phyloP scores from a whole-genome alignment of 495 filamentous ascomycete genomes.

The Penicilliopsis zonata region DNA sequence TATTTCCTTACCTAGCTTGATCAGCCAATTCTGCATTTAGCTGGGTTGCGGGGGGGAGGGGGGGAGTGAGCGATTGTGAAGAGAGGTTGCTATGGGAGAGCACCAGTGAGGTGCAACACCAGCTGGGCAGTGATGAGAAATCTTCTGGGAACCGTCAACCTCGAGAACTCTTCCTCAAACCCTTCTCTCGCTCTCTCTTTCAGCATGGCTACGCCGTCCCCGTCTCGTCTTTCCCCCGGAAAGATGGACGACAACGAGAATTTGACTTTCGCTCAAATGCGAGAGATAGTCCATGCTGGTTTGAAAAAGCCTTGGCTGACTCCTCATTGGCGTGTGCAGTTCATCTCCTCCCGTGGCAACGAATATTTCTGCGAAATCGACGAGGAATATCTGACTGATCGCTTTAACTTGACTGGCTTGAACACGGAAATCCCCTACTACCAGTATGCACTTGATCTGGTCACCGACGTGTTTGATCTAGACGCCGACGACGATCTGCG shows the following conservation, averaged over 20 bases:
- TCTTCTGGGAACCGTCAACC: too few relatives aligned
- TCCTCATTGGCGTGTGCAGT: conserved; percentile 40
- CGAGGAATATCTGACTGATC: conserved; percentile 95
- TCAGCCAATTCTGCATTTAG: too few relatives aligned
- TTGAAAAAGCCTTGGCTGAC: neutral
- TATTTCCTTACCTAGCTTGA: too few relatives aligned
- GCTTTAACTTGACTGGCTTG: conserved; percentile 95
- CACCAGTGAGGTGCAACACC: too few relatives aligned
- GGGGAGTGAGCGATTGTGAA: neutral
- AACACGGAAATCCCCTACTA: conserved; percentile 98
- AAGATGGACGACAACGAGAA: too few relatives aligned
- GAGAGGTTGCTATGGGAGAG: neutral
- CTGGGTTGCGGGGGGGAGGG: neutral
- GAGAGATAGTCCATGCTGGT: too few relatives aligned
- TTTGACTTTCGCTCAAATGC: neutral
- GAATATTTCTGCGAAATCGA: conserved; percentile 99
- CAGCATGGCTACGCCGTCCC: neutral
- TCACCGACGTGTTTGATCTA: conserved; percentile 98
- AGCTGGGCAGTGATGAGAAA: too few relatives aligned
- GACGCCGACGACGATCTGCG: conserved; percentile 98
- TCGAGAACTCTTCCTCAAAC: neutral
- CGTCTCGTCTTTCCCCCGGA: too few relatives aligned
- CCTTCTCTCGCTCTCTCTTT: neutral
- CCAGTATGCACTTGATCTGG: conserved; percentile 95
- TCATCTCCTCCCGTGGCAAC: conserved; percentile 93